Evolutionary conservation across 768 basidiomycete species (phyloP), one percentile per base, ranked within the genome.

Genomic region (Phanerochaete carnosa): DNA sequence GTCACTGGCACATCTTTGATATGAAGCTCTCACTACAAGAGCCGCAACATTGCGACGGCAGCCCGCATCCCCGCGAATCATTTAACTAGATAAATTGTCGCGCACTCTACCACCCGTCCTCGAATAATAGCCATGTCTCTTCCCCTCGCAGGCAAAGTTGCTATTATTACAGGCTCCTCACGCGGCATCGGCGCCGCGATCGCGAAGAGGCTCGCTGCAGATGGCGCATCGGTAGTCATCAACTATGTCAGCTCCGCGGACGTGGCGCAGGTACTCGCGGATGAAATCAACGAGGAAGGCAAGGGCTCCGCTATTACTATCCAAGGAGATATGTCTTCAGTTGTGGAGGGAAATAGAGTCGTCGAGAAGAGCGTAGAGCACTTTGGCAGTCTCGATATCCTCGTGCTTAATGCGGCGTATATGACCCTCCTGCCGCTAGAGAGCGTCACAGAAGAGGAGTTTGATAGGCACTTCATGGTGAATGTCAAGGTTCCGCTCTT

Each of bases 401-500:
- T 69, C 16, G 37, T 74, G 15, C 61, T 63, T 9, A 73, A 69
- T 55, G 70, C 73, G 4, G 71, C 19, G 16, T 29, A 26, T n/a
- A 51, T 59, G 57, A 39, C 35, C 19, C 16, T 57, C 54, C 12
- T 9, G 28, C 19, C 49, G 2, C 43, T 62, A 1, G 35, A 43
- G 22, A 35, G 37, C 35, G 26, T 62, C 37, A 55, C 39, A 2
- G 62, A 59, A 46, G 46, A 55, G 45, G 32, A 54, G 3, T 45
- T 77, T 61, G 80, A 84, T 55, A 67, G 68, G n/a, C 79, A 82
- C 62, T 76, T 83, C 59, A 70, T 79, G 46, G 75, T 74, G 51
- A 85, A 84, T 60, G 81, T 84, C 53, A 82, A 84, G 61, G 79
- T 77, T 0, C 81, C 83, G 1, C 64, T 85, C 9, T 84, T 84